Base-by-base conservation (phyloP, 257 asterid species). In the Fraxinus pennsylvanica region DNA sequence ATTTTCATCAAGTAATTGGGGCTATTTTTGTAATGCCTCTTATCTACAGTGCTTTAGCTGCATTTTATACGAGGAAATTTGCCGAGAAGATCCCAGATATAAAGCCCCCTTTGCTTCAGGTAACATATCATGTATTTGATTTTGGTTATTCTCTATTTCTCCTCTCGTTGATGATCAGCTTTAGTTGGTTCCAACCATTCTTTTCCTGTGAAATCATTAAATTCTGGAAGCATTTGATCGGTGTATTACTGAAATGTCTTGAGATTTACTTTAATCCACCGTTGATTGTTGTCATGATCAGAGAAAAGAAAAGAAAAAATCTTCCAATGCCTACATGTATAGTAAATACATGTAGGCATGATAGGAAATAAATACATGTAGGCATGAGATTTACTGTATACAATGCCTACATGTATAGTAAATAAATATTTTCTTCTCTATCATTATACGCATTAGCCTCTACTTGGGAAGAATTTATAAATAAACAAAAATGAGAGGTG, bases 71-170 rank as follows among this genome's bases (percentile, higher is more conserved):
- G 45, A 87, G 99, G 88, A 91, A 87, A 77, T 88, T 95, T 76
- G 91, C 92, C 0, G 97, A 93, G 83, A 90, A 87, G 84, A 77
- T 91, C 79, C 76, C 88, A 52, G 97, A 88, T 78, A 76, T 95
- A 79, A 89, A 85, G 83, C 97, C 99, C 76, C 98, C 99, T 79
- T 83, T 80, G 74, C 99, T 90, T 77, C 97, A 91, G 99, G 99
- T 95, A 90, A 81, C 82, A 82, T 65, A 9, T 66, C 68, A n/a
- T 52, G 74, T 80, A 43, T 54, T 77, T 45, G 68, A 81, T 63
- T 79, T 79, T 79, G 74, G 52, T 76, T 74, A 43, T 73, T 74
- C 52, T 39, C 57, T 39, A 73, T 77, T 74, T 54, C n/a, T 54
- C 72, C 72, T 73, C 27, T 25, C 47, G 63, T 73, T 76, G 68